Evolutionary conservation across 441 rosid species (phyloP).

Genomic region (Mallotus japonicus): DNA sequence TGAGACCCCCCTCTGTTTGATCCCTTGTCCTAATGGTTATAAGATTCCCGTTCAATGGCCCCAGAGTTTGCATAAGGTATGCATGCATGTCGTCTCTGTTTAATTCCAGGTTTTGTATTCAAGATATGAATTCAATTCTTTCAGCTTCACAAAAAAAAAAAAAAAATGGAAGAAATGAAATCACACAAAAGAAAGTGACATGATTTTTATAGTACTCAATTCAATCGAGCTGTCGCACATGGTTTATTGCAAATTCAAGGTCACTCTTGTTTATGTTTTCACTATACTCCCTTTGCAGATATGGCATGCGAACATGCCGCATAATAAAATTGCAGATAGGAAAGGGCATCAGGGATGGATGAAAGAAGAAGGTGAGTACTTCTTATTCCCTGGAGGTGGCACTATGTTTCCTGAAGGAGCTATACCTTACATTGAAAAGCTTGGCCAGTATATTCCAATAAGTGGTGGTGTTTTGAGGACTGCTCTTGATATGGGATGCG

Average conservation of each 20-base stretch:
- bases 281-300: conserved; percentile 42
- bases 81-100: not conserved
- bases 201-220: not conserved
- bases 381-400: conserved; percentile 90
- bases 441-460: conserved; percentile 79
- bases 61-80: conserved; percentile 83
- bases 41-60: conserved; percentile 91
- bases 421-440: conserved; percentile 75
- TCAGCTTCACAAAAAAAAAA: not conserved
- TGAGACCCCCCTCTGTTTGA: conserved; percentile 80
- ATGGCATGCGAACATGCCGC: conserved; percentile 95
- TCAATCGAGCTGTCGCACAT: not conserved
- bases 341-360: conserved; percentile 99
- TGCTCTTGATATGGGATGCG: conserved; percentile 97
- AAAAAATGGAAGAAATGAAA: no score
- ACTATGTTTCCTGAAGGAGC: conserved; percentile 99
- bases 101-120: no score
- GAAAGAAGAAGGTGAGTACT: conserved; percentile 78
- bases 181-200: no score
- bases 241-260: not conserved
- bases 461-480: conserved; percentile 70
- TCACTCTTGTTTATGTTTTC: no score
- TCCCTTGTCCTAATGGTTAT: conserved; percentile 82
- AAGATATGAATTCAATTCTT: not conserved
- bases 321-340: conserved; percentile 88